A percentile compares a stretch with the other conserved stretches of the same genome.
These are phyloP conservation scores for Amaranthus palmeri DNA, from an alignment of 148 eudicot genomes.

Conservation along the genomic window DNA sequence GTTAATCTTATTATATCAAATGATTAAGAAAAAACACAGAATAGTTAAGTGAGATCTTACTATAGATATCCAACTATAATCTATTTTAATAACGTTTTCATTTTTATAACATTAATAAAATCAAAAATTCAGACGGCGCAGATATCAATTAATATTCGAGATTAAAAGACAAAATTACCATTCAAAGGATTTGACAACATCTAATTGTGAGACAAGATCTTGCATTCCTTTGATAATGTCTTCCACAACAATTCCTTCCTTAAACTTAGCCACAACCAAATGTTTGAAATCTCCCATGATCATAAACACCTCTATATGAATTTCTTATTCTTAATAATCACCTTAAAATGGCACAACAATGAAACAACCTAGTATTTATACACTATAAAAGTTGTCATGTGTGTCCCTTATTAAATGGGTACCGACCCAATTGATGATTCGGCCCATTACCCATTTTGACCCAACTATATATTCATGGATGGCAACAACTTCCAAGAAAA, in stretches of 20 bases:
- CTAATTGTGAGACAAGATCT: slow-evolving; percentile 57
- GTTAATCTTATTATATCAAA: no score
- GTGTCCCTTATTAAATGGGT: slow-evolving; percentile 8
- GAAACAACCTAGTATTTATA: slow-evolving; percentile 6
- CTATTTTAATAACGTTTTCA: no score
- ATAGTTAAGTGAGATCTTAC: no score
- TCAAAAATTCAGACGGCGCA: no score
- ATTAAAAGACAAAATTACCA: slow-evolving; percentile 39
- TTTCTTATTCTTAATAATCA: background rate
- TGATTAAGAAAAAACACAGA: no score
- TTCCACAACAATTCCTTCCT: slow-evolving; percentile 64
- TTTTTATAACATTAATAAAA: no score
- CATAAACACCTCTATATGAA: background rate
- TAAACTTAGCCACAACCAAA: slow-evolving; percentile 88
- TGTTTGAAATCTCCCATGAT: slow-evolving; percentile 69
- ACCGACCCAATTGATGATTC: slow-evolving; percentile 2
- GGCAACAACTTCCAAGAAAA: slow-evolving; percentile 17
- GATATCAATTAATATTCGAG: no score
- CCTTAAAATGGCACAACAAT: background rate
- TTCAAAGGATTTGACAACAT: slow-evolving; percentile 58
- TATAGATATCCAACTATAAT: no score
- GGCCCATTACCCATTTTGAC: slow-evolving; percentile 9
- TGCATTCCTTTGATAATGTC: slow-evolving; percentile 72
- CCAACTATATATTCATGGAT: background rate
- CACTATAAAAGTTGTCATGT: slow-evolving; percentile 5